Conservation (phyloP, 2,329 filamentous ascomycete genomes). For the Hypoxylon sp. region DNA sequence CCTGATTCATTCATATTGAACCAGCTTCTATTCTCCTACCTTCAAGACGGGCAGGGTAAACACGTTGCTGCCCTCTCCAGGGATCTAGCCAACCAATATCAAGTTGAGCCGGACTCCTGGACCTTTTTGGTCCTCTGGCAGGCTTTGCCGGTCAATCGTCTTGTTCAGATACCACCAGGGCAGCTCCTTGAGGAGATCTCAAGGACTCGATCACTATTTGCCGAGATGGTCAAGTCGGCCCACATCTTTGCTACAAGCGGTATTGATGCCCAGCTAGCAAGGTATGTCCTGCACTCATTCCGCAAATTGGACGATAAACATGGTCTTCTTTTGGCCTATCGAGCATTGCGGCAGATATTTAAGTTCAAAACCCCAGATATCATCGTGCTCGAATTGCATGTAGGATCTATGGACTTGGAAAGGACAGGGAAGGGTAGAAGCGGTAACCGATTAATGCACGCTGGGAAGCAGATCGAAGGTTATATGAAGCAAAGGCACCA, state of each 20-base stretch:
- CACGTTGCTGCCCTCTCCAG: slow-evolving; percentile 69
- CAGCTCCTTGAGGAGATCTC: slow-evolving; percentile 51
- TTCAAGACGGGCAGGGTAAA: slow-evolving; percentile 68
- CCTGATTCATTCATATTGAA: slow-evolving; percentile 84
- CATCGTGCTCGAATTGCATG: slow-evolving; percentile 61
- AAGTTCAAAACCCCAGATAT: slow-evolving; percentile 60
- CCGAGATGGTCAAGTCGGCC: slow-evolving; percentile 63
- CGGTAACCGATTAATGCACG: slow-evolving; percentile 58
- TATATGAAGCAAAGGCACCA: slow-evolving; percentile 51
- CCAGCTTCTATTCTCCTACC: slow-evolving; percentile 77
- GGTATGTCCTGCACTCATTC: slow-evolving; percentile 65
- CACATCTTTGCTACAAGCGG: slow-evolving; percentile 60
- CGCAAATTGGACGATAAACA: slow-evolving; percentile 60
- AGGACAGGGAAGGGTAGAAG: slow-evolving; percentile 55
- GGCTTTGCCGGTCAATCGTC: slow-evolving; percentile 65
- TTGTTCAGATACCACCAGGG: slow-evolving; percentile 54
- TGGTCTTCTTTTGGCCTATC: slow-evolving; percentile 62
- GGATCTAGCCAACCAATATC: slow-evolving; percentile 63
- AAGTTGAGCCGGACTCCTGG: slow-evolving; percentile 72
- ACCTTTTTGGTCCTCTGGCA: slow-evolving; percentile 79
- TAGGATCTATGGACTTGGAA: slow-evolving; percentile 60
- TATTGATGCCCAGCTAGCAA: slow-evolving; percentile 62
- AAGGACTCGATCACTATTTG: slow-evolving; percentile 60
- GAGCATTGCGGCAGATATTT: slow-evolving; percentile 59
- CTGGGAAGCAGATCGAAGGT: slow-evolving; percentile 60